Conservation (phyloP, 148 eudicot species). For the Dysphania ambrosioides region DNA sequence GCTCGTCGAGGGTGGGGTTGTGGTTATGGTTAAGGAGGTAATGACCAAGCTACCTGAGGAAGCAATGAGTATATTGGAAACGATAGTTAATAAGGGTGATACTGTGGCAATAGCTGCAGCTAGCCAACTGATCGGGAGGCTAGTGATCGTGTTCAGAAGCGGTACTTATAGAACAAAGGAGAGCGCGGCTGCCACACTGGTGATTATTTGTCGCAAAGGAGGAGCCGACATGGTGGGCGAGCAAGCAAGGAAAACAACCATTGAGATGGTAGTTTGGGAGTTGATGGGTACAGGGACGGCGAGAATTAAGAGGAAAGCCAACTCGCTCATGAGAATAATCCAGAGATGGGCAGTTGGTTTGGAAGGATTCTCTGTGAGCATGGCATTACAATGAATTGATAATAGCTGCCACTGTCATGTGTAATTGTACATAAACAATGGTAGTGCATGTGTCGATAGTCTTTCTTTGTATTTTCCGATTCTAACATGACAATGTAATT, state of each 20-base stretch:
- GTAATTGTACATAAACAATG: slow-evolving; percentile 32
- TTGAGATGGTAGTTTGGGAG: slow-evolving; percentile 83
- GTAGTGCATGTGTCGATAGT: too few relatives aligned
- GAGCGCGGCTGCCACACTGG: slow-evolving; percentile 69
- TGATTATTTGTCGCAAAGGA: slow-evolving; percentile 76
- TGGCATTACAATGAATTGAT: slow-evolving; percentile 25
- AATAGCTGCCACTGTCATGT: not conserved
- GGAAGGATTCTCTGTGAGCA: slow-evolving; percentile 44
- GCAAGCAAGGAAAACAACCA: slow-evolving; percentile 51
- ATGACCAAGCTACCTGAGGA: slow-evolving; percentile 63
- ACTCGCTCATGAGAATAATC: slow-evolving; percentile 67
- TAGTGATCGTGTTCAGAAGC: slow-evolving; percentile 47
- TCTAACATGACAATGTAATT: too few relatives aligned
- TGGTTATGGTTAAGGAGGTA: slow-evolving; percentile 45
- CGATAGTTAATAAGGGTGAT: slow-evolving; percentile 78
- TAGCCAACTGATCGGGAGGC: slow-evolving; percentile 37
- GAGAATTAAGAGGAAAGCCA: slow-evolving; percentile 72
- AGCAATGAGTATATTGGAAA: slow-evolving; percentile 53
- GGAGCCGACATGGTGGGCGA: slow-evolving; percentile 72
- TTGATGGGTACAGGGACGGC: slow-evolving; percentile 70
- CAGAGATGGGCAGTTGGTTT: slow-evolving; percentile 85
- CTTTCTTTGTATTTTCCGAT: too few relatives aligned
- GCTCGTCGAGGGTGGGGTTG: slow-evolving; percentile 59
- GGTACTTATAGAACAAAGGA: slow-evolving; percentile 70
- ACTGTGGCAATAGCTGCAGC: slow-evolving; percentile 54